These are phyloP conservation scores for Arctium minus DNA, from an alignment of 129 eudicot genomes.

Conservation along the genomic window DNA sequence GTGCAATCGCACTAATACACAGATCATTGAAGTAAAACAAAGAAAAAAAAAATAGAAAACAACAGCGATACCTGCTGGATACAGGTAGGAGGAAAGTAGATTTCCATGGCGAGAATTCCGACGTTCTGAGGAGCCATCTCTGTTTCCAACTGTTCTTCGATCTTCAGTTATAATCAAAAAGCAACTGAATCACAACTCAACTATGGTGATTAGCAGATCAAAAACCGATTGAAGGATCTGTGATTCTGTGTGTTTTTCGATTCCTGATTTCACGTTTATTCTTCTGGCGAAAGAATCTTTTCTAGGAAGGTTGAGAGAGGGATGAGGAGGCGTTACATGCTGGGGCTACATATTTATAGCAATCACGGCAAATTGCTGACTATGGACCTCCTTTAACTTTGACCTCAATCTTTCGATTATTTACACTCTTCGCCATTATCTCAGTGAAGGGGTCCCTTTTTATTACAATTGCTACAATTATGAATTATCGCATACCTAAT, in stretches of 20 bases:
- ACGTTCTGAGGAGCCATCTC: conserved; percentile 88
- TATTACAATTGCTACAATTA: no score
- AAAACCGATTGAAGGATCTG: conserved; percentile 5
- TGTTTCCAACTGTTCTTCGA: conserved; percentile 14
- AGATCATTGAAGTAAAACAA: conserved; percentile 1
- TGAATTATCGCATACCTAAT: not conserved
- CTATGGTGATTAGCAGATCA: conserved; percentile 12
- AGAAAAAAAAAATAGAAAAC: not conserved
- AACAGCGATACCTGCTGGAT: conserved; percentile 69
- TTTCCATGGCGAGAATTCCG: conserved; percentile 97
- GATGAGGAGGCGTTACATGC: conserved; percentile 31
- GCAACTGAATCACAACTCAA: conserved; percentile 11
- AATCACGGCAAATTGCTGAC: conserved; percentile 24
- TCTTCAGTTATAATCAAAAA: not conserved
- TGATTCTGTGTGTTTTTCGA: not conserved
- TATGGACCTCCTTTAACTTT: not conserved
- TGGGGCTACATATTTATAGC: conserved; percentile 32
- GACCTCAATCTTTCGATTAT: not conserved
- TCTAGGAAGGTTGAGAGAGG: conserved; percentile 1
- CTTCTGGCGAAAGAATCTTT: not conserved
- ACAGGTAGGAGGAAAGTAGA: conserved; percentile 97
- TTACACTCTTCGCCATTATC: not conserved
- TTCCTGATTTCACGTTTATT: conserved; percentile 12
- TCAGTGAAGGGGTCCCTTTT: no score
- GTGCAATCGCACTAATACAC: not conserved